Conservation (phyloP, 2,329 filamentous ascomycete genomes). For the Botrytis byssoidea region DNA sequence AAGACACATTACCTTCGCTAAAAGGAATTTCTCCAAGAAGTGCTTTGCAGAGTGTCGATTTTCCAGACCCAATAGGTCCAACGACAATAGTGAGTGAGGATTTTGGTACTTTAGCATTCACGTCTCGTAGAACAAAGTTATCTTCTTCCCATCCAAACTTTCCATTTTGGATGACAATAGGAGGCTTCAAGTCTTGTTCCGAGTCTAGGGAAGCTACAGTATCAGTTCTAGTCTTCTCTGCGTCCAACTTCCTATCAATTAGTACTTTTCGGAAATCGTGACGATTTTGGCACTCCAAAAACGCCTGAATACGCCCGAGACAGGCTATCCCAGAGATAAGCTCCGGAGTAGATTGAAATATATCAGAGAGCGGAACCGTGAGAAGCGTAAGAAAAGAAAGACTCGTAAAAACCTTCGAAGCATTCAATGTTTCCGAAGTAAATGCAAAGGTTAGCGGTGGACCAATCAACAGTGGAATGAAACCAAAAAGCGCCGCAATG, state of each 20-base stretch:
- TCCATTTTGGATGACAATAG: constrained; percentile 13
- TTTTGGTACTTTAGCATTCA: neutral
- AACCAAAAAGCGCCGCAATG: constrained; percentile 25
- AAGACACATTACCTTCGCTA: constrained; percentile 17
- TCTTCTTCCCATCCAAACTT: neutral
- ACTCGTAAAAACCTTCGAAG: constrained; percentile 26
- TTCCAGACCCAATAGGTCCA: constrained; percentile 37
- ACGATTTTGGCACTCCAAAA: neutral
- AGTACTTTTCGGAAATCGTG: neutral
- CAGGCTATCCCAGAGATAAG: constrained; percentile 24
- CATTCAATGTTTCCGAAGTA: constrained; percentile 24
- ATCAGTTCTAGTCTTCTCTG: neutral
- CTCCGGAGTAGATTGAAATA: constrained; percentile 29
- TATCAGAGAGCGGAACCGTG: constrained; percentile 25
- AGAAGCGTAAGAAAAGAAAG: constrained; percentile 29
- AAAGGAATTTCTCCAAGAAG: constrained; percentile 31
- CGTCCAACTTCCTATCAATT: neutral
- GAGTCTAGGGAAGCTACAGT: neutral
- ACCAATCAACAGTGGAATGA: constrained; percentile 23
- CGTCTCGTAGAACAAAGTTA: neutral
- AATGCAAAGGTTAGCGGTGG: constrained; percentile 28
- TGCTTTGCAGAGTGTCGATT: constrained; percentile 32
- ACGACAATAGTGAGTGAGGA: constrained; percentile 30
- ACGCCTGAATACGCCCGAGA: neutral
- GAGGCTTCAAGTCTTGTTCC: neutral